phyloP scores from a whole-genome alignment of 495 filamentous ascomycete species.

The Echria macrotheca region DNA sequence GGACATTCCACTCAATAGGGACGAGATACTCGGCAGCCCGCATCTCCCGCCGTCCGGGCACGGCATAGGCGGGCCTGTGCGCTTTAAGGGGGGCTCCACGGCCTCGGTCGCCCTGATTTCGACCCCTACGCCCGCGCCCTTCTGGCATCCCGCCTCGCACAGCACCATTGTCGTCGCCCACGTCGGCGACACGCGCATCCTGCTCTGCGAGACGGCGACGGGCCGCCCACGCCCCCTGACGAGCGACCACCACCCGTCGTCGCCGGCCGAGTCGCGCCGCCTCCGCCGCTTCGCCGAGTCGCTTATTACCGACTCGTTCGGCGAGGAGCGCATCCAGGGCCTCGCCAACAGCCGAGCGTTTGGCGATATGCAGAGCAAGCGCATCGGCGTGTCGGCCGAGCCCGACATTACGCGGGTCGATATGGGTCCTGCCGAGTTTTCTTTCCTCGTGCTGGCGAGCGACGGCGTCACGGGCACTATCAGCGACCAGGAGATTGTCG shows the following conservation, averaged over 20 bases:
- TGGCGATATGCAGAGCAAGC: conserved; percentile 85
- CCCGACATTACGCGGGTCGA: conserved; percentile 75
- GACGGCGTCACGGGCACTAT: conserved; percentile 83
- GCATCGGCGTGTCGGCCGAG: conserved; percentile 88
- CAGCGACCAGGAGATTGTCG: conserved; percentile 88
- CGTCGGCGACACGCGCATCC: conserved; percentile 85
- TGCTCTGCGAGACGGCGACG: conserved; percentile 75
- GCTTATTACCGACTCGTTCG: conserved; percentile 92
- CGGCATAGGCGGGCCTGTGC: conserved; percentile 60
- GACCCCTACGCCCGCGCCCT: conserved; percentile 83
- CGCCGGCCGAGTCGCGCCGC: conserved; percentile 73
- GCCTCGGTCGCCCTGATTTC: conserved; percentile 84
- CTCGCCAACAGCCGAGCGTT: conserved; percentile 92
- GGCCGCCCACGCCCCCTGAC: conserved; percentile 77
- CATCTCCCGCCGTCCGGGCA: conserved; percentile 48
- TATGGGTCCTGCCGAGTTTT: conserved; percentile 72
- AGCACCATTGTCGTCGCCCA: conserved; percentile 83
- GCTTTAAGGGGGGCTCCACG: conserved; percentile 89
- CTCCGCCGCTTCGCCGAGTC: conserved; percentile 73
- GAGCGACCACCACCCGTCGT: conserved; percentile 83
- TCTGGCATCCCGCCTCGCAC: conserved; percentile 85
- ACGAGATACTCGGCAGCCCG: conserved; percentile 69
- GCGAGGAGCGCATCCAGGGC: conserved; percentile 90
- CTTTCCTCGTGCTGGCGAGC: conserved; percentile 79
- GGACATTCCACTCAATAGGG: conserved; percentile 72